Evolutionary conservation across 2,329 filamentous ascomycete genomes (phyloP).

Genomic region (Fusarium pseudograminearum): DNA sequence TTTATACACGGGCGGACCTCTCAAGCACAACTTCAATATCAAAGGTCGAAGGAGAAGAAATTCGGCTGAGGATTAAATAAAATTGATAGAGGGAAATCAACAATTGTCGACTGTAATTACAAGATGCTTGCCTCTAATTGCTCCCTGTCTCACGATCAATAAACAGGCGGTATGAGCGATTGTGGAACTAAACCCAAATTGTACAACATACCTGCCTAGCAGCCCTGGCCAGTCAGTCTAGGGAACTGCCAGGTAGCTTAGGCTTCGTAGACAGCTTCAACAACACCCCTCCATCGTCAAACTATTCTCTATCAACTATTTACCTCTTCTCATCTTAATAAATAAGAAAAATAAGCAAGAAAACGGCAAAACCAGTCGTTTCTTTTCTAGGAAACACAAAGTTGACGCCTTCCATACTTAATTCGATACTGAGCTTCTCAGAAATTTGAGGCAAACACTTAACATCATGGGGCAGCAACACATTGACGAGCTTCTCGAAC

Average conservation of each 20-base stretch:
- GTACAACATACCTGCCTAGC: constrained; percentile 4
- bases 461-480: constrained; percentile 49
- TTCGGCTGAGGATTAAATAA: background rate
- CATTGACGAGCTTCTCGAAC: constrained; percentile 73
- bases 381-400: background rate
- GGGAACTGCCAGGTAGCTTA: background rate
- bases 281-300: background rate
- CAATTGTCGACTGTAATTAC: background rate
- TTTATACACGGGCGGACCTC: constrained; percentile 49
- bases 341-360: background rate
- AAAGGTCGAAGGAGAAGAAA: constrained; percentile 43
- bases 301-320: constrained; percentile 4
- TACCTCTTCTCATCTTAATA: background rate
- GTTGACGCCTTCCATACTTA: background rate
- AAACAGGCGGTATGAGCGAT: background rate
- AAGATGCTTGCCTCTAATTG: background rate
- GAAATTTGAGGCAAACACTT: background rate
- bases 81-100: background rate
- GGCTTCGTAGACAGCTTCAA: constrained; percentile 17
- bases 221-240: too few relatives aligned
- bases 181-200: constrained; percentile 36
- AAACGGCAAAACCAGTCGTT: background rate
- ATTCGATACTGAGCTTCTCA: background rate
- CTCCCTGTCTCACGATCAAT: background rate
- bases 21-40: constrained; percentile 26